Conservation (phyloP, 768 basidiomycete genomes). For the Mycena albidolilacea region DNA sequence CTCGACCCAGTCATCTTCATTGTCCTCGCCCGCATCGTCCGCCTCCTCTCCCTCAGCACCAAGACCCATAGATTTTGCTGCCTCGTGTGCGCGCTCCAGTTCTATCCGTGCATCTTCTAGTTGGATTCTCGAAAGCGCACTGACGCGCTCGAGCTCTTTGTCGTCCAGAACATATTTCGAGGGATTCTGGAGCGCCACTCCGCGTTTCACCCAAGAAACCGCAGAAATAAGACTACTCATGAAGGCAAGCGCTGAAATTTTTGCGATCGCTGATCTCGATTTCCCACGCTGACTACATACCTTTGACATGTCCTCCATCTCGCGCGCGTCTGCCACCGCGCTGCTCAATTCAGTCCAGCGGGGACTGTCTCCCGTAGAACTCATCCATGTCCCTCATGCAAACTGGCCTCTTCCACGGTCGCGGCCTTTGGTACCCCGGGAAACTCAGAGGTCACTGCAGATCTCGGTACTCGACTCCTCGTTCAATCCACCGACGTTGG, state of each 20-base stretch:
- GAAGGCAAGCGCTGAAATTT: not conserved
- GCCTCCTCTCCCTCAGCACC: slow-evolving; percentile 77
- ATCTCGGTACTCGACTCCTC: slow-evolving; percentile 91
- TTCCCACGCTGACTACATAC: not conserved
- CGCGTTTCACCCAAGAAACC: slow-evolving; percentile 86
- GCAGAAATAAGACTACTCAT: slow-evolving; percentile 87
- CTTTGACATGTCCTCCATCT: slow-evolving; percentile 24
- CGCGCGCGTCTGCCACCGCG: slow-evolving; percentile 22
- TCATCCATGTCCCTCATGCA: slow-evolving; percentile 73
- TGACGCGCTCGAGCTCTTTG: slow-evolving; percentile 90
- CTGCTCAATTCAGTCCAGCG: slow-evolving; percentile 59
- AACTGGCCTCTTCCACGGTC: slow-evolving; percentile 73
- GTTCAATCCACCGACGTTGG: slow-evolving; percentile 92
- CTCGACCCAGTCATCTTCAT: slow-evolving; percentile 87
- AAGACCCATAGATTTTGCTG: slow-evolving; percentile 78
- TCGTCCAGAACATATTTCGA: slow-evolving; percentile 93
- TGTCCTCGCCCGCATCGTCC: slow-evolving; percentile 55
- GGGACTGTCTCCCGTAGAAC: slow-evolving; percentile 64
- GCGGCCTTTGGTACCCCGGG: slow-evolving; percentile 11
- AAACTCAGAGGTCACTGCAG: slow-evolving; percentile 50
- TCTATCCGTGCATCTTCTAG: slow-evolving; percentile 92
- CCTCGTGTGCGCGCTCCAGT: slow-evolving; percentile 85
- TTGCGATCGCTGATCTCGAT: slow-evolving; percentile 11
- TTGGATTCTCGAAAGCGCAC: slow-evolving; percentile 87
- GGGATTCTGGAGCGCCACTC: slow-evolving; percentile 82